Percentiles rank a stretch among this genome's conserved stretches.
These are phyloP conservation scores for Endotrypanum monterogeii DNA, from an alignment of 208 protist species.

Conservation along the genomic window DNA sequence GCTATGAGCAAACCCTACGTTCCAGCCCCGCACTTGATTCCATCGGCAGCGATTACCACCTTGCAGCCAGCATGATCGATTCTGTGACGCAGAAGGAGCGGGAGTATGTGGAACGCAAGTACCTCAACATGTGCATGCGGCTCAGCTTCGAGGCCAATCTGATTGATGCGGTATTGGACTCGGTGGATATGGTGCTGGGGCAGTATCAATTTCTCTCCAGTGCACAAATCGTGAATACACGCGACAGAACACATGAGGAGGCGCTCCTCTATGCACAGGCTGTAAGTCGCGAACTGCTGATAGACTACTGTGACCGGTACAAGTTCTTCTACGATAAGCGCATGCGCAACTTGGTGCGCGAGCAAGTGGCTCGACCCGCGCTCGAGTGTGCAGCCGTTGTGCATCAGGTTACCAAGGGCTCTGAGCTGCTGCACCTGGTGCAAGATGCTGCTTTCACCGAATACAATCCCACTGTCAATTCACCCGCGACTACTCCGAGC, in stretches of 20 bases:
- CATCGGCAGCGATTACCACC: constrained; percentile 31
- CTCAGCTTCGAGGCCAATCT: constrained; percentile 66
- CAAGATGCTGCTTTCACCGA: constrained; percentile 30
- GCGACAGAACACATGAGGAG: constrained; percentile 33
- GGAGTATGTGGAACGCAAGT: constrained; percentile 44
- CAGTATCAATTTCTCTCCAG: constrained; percentile 44
- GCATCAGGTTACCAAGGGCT: constrained; percentile 24
- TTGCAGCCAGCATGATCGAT: constrained; percentile 26
- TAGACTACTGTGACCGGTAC: constrained; percentile 58
- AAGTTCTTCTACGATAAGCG: constrained; percentile 47
- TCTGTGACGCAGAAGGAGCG: constrained; percentile 32
- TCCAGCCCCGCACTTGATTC: constrained; percentile 28
- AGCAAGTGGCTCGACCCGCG: constrained; percentile 35
- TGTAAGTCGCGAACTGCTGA: constrained; percentile 53
- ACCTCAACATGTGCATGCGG: constrained; percentile 58
- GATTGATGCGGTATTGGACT: constrained; percentile 68
- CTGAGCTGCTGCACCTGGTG: constrained; percentile 33
- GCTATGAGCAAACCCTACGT: constrained; percentile 29
- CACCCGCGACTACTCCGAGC: not conserved
- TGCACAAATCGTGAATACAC: constrained; percentile 34
- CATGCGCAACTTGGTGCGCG: constrained; percentile 58
- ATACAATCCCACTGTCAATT: not conserved
- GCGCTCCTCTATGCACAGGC: constrained; percentile 40
- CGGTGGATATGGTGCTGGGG: constrained; percentile 64
- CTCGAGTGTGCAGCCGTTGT: constrained; percentile 27